Percentiles rank a stretch among this genome's conserved stretches.
These are phyloP conservation scores for Lactifluus hygrophoroides DNA, from an alignment of 768 basidiomycete species.

Conservation along the genomic window DNA sequence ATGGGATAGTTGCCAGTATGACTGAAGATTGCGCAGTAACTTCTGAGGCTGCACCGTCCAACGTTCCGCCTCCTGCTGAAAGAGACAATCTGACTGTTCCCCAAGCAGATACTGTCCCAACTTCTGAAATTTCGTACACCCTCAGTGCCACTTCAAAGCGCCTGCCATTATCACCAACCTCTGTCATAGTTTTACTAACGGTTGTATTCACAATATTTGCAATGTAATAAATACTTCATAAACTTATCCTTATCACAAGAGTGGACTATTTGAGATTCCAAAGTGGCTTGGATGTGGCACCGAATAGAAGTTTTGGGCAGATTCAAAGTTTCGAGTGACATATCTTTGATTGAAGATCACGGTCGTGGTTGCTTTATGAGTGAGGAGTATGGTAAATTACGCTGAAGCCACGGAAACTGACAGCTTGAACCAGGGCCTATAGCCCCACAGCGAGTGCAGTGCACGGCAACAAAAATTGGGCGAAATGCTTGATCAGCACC, in stretches of 20 bases:
- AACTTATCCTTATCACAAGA: not conserved
- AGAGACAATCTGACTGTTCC: constrained; percentile 20
- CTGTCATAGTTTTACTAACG: constrained; percentile 4
- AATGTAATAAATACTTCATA: not conserved
- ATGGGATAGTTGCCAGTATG: not conserved
- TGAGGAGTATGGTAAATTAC: not conserved
- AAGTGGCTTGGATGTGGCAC: not conserved
- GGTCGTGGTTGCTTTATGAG: too few relatives aligned
- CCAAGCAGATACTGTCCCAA: constrained; percentile 12
- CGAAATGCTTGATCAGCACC: not conserved
- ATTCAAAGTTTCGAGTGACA: not conserved
- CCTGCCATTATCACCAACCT: not conserved
- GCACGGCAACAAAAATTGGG: not conserved
- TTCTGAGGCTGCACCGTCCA: constrained; percentile 35
- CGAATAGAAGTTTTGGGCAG: not conserved
- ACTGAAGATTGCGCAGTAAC: constrained; percentile 28
- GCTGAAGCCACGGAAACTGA: not conserved
- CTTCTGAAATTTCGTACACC: not conserved
- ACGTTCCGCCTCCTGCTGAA: constrained; percentile 21
- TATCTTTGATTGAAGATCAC: too few relatives aligned
- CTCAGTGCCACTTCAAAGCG: not conserved
- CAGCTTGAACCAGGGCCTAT: not conserved
- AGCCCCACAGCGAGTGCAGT: too few relatives aligned
- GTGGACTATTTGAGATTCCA: not conserved
- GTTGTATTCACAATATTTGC: not conserved